Base-by-base conservation (phyloP, 2,329 filamentous ascomycete genomes). In the Colletotrichum liaoningense region DNA sequence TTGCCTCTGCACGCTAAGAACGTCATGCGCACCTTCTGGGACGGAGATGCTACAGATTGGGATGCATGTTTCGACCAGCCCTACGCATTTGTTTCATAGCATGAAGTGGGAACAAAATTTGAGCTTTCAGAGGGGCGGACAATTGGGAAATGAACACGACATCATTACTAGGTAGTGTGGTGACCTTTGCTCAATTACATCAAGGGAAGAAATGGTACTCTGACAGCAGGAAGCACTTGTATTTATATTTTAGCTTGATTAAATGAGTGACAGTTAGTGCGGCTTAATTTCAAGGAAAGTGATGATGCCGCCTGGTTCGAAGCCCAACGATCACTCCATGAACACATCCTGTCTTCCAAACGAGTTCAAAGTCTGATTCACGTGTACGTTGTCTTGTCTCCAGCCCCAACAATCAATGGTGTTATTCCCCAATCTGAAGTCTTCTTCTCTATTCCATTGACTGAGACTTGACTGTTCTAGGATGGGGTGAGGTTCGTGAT, bases 21-120 rank as follows among this genome's bases (percentile, higher is more conserved):
- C 0, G 75, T 82, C 1, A 75, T 85, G 1, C 77, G 83, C 65
- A 76, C 30, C 22, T 84, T 82, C 57, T 84, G 83, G 83, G 74
- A 74, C 4, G 81, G 79, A 0, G 78, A 79, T 0, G 58, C 76
- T 64, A 79, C 74, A 4, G 19, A 66, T 4, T 85, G 83, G 83
- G 82, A 84, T 76, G 76, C 72, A 46, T 85, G 83, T 73, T 85
- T 84, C 60, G 81, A 83, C 58, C 75, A 72, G 57, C 78, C 80
- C 30, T 82, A 82, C 59, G 76, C 76, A 3, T 80, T 83, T 62
- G 70, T 76, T 2, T 62, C 72, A 26, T 74, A 67, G 58, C 28
- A 3, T n/a, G 7, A 16, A 8, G 19, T 49, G 38, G 12, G 38
- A 42, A 42, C 38, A 42, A 19, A 12, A 16, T 1, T 19, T 42